These are phyloP conservation scores for Geotrichum reessii DNA, from an alignment of 1,139 yeast species.

Conservation along the genomic window DNA sequence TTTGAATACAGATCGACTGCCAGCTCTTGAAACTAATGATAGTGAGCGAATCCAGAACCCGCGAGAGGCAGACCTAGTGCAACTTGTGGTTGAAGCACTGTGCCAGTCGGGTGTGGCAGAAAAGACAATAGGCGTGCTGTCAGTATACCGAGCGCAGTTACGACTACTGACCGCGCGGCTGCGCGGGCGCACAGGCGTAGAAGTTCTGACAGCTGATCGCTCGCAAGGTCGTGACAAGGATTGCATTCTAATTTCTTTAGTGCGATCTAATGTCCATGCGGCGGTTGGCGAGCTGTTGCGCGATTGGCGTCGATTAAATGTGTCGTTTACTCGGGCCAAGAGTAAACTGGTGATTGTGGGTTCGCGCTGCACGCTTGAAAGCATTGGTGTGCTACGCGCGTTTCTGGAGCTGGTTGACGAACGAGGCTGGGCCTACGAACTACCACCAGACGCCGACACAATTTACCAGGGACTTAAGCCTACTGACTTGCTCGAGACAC, in stretches of 20 bases:
- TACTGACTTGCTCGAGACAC: background rate
- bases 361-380: conserved; percentile 48
- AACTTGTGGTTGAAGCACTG: conserved; percentile 58
- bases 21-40: conserved; percentile 47
- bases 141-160: conserved; percentile 81
- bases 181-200: conserved; percentile 31
- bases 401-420: conserved; percentile 57
- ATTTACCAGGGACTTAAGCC: conserved; percentile 31
- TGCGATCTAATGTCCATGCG: conserved; percentile 65
- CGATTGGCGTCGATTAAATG: conserved; percentile 91
- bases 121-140: conserved; percentile 72
- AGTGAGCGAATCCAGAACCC: conserved; percentile 70
- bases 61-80: conserved; percentile 61
- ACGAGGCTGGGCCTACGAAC: conserved; percentile 59
- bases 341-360: conserved; percentile 80
- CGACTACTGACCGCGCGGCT: conserved; percentile 48
- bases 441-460: conserved; percentile 45
- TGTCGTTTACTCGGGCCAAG: conserved; percentile 87
- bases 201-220: conserved; percentile 79
- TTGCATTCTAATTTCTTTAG: conserved; percentile 79
- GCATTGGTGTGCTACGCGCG: conserved; percentile 51
- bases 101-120: conserved; percentile 55
- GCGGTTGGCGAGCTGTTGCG: conserved; percentile 70
- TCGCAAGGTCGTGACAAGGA: conserved; percentile 96
- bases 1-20: conserved; percentile 66